phyloP scores from a whole-genome alignment of 192 early-diverging fungal genomes.

The Entomortierella beljakovae region DNA sequence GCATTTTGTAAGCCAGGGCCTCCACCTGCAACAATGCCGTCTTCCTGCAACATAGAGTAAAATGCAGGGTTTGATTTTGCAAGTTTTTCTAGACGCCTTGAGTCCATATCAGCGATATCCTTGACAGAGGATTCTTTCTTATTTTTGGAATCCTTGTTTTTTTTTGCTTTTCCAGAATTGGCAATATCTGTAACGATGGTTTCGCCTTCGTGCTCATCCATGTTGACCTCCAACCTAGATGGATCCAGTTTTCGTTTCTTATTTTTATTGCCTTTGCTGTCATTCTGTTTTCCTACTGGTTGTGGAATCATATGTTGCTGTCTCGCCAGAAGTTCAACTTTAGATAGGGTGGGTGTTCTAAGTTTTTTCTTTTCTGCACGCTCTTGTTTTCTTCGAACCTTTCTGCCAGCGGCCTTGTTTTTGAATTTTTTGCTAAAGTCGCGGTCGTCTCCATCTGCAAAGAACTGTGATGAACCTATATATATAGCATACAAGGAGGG shows the following conservation, averaged over 20 bases:
- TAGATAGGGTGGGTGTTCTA: slow-evolving; percentile 44
- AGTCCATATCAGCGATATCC: slow-evolving; percentile 22
- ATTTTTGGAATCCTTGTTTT: slow-evolving; percentile 6
- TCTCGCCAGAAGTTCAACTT: slow-evolving; percentile 37
- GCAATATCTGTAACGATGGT: slow-evolving; percentile 19
- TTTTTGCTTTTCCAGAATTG: neutral
- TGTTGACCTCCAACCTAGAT: slow-evolving; percentile 26
- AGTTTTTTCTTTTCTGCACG: slow-evolving; percentile 59
- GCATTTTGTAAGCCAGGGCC: slow-evolving; percentile 22
- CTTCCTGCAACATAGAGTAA: slow-evolving; percentile 58
- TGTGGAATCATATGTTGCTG: slow-evolving; percentile 29
- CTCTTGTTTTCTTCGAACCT: slow-evolving; percentile 63
- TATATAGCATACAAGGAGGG: too few species aligned
- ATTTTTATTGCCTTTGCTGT: slow-evolving; percentile 17
- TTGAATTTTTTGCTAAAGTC: slow-evolving; percentile 61
- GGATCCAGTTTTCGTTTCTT: slow-evolving; percentile 23
- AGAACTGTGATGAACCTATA: slow-evolving; percentile 39
- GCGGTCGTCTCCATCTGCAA: slow-evolving; percentile 58
- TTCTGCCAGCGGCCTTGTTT: slow-evolving; percentile 57
- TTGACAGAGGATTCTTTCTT: neutral
- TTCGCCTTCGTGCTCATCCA: slow-evolving; percentile 50
- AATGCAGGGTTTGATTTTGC: slow-evolving; percentile 60
- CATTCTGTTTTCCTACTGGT: neutral
- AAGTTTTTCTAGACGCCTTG: slow-evolving; percentile 55
- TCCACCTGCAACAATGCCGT: slow-evolving; percentile 42